Evolutionary conservation across 2,329 filamentous ascomycete genomes (phyloP).

Genomic region (Ilyonectria destructans): DNA sequence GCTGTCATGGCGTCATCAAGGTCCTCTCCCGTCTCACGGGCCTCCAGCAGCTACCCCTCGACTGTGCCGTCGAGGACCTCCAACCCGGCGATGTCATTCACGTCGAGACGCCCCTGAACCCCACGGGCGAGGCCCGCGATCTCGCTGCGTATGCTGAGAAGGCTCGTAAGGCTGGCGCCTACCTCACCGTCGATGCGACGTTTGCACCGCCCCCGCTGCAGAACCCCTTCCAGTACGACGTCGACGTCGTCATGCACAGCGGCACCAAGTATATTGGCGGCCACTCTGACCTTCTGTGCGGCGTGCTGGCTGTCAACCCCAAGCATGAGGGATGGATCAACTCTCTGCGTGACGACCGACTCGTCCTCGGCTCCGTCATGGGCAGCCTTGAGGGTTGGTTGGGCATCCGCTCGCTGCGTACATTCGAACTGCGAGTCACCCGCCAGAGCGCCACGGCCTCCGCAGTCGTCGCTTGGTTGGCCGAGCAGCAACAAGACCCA

Average conservation of each 20-base stretch:
- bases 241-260: conserved; percentile 91
- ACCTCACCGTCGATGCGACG: conserved; percentile 89
- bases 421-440: conserved; percentile 85
- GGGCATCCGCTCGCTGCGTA: conserved; percentile 87
- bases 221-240: conserved; percentile 86
- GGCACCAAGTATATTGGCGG: conserved; percentile 98
- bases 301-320: conserved; percentile 80
- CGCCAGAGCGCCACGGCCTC: conserved; percentile 82
- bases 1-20: conserved; percentile 88
- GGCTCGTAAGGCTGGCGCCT: conserved; percentile 81
- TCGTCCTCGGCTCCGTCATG: conserved; percentile 88
- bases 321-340: conserved; percentile 70
- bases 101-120: conserved; percentile 95
- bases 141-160: conserved; percentile 80
- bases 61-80: conserved; percentile 77
- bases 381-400: conserved; percentile 94
- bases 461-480: conserved; percentile 81
- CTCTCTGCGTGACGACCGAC: conserved; percentile 76
- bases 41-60: conserved; percentile 80
- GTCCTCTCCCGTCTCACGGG: conserved; percentile 84
- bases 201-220: conserved; percentile 93
- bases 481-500: conserved; percentile 61
- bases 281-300: conserved; percentile 94
- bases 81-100: conserved; percentile 88
- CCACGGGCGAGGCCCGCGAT: conserved; percentile 85